phyloP scores from a whole-genome alignment of 129 eudicot species.

The Flaveria sonorensis region DNA sequence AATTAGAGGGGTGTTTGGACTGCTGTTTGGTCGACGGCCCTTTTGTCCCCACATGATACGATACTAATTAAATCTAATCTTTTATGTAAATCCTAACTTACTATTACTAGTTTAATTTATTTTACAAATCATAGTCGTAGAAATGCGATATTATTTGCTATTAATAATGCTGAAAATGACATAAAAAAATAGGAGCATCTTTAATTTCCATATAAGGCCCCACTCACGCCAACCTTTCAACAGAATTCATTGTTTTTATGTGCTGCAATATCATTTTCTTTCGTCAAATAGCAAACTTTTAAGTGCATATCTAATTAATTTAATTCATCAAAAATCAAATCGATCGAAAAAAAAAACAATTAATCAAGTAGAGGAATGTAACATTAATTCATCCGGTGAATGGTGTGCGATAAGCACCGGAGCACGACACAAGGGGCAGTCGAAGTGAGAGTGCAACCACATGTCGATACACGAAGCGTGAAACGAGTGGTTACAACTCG shows the following conservation, averaged over 20 bases:
- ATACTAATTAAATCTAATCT: no score
- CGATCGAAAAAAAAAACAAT: background rate
- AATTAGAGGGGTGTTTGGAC: background rate
- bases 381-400: background rate
- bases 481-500: conserved; percentile 60
- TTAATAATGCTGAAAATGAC: no score
- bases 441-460: conserved; percentile 73
- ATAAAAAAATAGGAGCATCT: background rate
- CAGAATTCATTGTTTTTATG: background rate
- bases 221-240: conserved; percentile 2
- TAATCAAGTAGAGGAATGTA: background rate
- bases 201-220: background rate
- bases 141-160: no score
- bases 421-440: conserved; percentile 77
- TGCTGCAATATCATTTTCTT: background rate
- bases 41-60: background rate
- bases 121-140: no score
- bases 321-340: background rate
- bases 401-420: conserved; percentile 27
- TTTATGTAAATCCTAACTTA: no score
- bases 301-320: background rate
- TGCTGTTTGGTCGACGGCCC: background rate
- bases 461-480: conserved; percentile 78
- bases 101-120: no score
- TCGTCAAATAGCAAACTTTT: background rate